Conservation (phyloP, 225 moss, liverwort and hornwort species). For the Ulota crispa region DNA sequence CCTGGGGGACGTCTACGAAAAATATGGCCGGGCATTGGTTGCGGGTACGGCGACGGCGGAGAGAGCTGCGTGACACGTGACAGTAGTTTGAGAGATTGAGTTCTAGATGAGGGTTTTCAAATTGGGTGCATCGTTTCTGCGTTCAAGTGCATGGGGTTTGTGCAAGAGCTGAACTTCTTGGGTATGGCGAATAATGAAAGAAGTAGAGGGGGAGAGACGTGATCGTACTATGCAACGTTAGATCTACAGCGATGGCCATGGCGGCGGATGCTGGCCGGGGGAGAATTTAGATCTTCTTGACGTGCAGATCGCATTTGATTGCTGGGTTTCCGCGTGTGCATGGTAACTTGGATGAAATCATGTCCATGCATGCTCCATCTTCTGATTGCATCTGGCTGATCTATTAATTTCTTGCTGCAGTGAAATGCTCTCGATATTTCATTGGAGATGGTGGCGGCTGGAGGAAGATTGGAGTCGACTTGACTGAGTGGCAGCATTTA, state of each 20-base stretch:
- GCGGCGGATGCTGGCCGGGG: not conserved
- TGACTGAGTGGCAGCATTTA: not conserved
- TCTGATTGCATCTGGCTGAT: conserved; percentile 20
- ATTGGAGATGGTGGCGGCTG: not conserved
- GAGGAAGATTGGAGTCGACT: not conserved
- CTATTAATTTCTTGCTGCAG: conserved; percentile 15
- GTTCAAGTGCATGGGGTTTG: not conserved
- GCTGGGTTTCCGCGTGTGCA: not conserved
- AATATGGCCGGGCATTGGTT: conserved; percentile 1
- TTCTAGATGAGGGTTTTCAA: not conserved
- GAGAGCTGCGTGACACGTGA: not conserved
- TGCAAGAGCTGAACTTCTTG: not conserved
- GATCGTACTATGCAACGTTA: not conserved
- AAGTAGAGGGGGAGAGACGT: not conserved
- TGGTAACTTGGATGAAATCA: not conserved
- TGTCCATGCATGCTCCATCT: not conserved
- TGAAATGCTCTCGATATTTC: not conserved
- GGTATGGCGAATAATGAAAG: not conserved
- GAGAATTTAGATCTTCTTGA: conserved; percentile 21
- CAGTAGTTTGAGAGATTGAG: not conserved
- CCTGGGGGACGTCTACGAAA: not conserved
- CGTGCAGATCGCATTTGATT: not conserved
- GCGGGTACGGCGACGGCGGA: not conserved
- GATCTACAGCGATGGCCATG: conserved; percentile 19
- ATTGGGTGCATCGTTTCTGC: not conserved